phyloP scores from a whole-genome alignment of 2,329 filamentous ascomycete species.

The Scedosporium boydii region DNA sequence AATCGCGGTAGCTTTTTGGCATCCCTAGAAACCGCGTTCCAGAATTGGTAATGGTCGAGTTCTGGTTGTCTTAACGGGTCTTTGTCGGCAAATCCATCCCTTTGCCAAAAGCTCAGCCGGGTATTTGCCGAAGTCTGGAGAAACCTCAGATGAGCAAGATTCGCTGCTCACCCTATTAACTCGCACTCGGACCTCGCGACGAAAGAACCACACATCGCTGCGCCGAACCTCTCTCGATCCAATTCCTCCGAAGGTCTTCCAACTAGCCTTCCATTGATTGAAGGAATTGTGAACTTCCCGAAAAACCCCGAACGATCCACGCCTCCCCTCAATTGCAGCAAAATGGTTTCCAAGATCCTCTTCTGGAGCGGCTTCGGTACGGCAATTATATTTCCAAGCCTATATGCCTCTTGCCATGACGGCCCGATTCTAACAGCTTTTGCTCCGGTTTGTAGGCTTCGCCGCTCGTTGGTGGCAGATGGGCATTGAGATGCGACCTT shows the following conservation, averaged over 20 bases:
- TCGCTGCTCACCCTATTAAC: neutral
- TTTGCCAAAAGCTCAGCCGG: neutral
- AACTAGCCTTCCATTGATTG: neutral
- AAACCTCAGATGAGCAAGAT: conserved; percentile 5
- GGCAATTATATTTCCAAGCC: conserved; percentile 18
- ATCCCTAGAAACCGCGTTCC: neutral
- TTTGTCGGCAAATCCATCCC: conserved; percentile 1
- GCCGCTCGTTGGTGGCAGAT: conserved; percentile 93
- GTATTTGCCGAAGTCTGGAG: neutral
- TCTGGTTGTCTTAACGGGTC: neutral
- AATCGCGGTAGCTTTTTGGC: neutral
- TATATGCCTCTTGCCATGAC: conserved; percentile 6
- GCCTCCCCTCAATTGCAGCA: conserved; percentile 14
- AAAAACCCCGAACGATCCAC: neutral
- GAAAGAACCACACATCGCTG: neutral
- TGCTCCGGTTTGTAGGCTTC: conserved; percentile 53
- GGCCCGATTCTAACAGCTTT: neutral
- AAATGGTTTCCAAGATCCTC: conserved; percentile 56
- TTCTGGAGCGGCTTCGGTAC: conserved; percentile 91
- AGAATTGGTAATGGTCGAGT: neutral
- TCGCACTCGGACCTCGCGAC: neutral
- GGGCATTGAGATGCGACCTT: conserved; percentile 94
- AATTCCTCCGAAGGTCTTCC: neutral
- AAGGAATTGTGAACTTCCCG: neutral
- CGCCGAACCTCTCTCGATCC: neutral